These are phyloP conservation scores for Aspergillus sp. DNA, from an alignment of 2,329 filamentous ascomycete species.

Conservation along the genomic window DNA sequence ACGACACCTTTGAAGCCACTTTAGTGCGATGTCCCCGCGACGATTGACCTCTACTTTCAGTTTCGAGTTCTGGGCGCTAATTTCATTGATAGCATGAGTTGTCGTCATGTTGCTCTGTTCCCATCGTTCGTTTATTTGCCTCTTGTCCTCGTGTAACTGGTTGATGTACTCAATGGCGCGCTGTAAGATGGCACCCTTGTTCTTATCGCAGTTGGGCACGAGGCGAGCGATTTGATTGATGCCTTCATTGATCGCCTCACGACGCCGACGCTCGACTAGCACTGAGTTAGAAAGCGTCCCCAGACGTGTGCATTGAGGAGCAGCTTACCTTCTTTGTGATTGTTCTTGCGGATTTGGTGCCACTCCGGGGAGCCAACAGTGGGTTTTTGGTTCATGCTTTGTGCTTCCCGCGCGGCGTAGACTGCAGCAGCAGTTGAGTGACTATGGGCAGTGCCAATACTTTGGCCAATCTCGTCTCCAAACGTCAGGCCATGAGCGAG, in stretches of 20 bases:
- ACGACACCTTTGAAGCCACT: slow-evolving; percentile 53
- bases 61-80: slow-evolving; percentile 90
- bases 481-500: slow-evolving; percentile 42
- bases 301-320: slow-evolving; percentile 6
- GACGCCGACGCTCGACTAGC: slow-evolving; percentile 88
- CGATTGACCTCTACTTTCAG: slow-evolving; percentile 89
- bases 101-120: slow-evolving; percentile 51
- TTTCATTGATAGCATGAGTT: slow-evolving; percentile 69
- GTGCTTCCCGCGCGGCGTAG: slow-evolving; percentile 57
- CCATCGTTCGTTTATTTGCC: slow-evolving; percentile 46
- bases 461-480: slow-evolving; percentile 47
- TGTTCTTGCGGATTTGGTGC: slow-evolving; percentile 96
- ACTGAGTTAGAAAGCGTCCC: slow-evolving; percentile 28
- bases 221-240: slow-evolving; percentile 98
- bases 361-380: slow-evolving; percentile 95
- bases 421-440: slow-evolving; percentile 65
- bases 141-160: slow-evolving; percentile 65
- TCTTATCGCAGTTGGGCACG: slow-evolving; percentile 96
- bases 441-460: slow-evolving; percentile 41
- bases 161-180: slow-evolving; percentile 93
- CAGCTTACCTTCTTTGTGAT: slow-evolving; percentile 91
- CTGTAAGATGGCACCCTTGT: slow-evolving; percentile 95
- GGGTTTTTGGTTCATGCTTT: slow-evolving; percentile 69
- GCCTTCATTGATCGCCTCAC: slow-evolving; percentile 98
- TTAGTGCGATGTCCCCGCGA: slow-evolving; percentile 71